Evolutionary conservation across 495 filamentous ascomycete species (phyloP).

Genomic region (Podospora pseudoanserina): DNA sequence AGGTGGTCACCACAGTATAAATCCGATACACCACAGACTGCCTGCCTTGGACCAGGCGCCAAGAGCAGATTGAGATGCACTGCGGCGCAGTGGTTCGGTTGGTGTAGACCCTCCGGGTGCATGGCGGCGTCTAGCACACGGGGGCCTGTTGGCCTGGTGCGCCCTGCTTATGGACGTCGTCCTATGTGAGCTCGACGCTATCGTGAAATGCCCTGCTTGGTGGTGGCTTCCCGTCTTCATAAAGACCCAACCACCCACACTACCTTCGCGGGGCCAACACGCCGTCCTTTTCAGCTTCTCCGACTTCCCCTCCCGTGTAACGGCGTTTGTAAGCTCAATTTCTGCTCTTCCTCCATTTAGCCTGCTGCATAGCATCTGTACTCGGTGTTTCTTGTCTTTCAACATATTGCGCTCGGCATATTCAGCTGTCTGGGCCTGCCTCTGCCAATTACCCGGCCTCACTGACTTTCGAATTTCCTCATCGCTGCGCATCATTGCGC

Average conservation of each 20-base stretch:
- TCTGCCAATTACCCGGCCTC: conserved; percentile 4
- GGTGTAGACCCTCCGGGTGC: conserved; percentile 2
- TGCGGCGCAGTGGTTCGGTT: conserved; percentile 5
- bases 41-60: neutral
- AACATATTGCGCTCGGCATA: neutral
- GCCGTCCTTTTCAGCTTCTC: neutral
- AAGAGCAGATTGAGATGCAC: conserved; percentile 4
- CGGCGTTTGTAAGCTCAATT: neutral
- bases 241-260: neutral
- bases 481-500: neutral
- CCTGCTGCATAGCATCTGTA: neutral
- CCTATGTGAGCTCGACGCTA: neutral
- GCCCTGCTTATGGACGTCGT: conserved; percentile 1
- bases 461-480: neutral
- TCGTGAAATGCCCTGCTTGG: neutral
- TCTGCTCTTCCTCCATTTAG: neutral
- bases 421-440: neutral
- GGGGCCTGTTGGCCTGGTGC: neutral
- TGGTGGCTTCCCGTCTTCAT: neutral
- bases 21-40: neutral
- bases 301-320: neutral
- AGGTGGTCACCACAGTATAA: neutral
- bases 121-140: neutral
- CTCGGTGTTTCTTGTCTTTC: neutral
- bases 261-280: neutral